These are phyloP conservation scores for Phallus indusiatus DNA, from an alignment of 768 basidiomycete species.

Conservation along the genomic window DNA sequence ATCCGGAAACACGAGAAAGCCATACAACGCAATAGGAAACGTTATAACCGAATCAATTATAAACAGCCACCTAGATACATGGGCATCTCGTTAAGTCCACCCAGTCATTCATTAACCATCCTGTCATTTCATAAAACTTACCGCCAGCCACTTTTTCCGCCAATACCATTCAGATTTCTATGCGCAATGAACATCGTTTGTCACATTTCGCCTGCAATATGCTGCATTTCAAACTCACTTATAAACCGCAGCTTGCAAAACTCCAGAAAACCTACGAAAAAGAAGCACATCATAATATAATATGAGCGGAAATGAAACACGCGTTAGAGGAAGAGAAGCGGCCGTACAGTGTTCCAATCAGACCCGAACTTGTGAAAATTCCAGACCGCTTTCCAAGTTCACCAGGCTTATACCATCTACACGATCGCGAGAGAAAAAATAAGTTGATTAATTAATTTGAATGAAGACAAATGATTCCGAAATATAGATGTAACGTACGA, in stretches of 20 bases:
- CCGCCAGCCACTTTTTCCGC: conserved; percentile 58
- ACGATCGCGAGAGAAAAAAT: conserved; percentile 8
- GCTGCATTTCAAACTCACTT: conserved; percentile 24
- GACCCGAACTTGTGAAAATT: conserved; percentile 58
- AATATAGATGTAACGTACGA: conserved; percentile 35
- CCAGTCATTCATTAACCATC: not conserved
- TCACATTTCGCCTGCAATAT: not conserved
- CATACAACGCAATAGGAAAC: conserved; percentile 60
- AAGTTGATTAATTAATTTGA: conserved; percentile 10
- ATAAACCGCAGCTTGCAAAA: conserved; percentile 57
- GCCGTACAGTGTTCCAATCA: conserved; percentile 50
- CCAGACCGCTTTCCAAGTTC: conserved; percentile 66
- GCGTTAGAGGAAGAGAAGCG: not conserved
- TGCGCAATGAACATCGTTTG: not conserved
- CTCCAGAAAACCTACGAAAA: conserved; percentile 58
- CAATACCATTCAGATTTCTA: conserved; percentile 43
- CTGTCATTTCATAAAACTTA: conserved; percentile 17
- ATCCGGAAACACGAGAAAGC: conserved; percentile 66
- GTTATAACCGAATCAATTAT: conserved; percentile 67
- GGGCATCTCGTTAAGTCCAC: not conserved
- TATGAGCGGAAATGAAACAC: not conserved
- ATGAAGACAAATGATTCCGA: not conserved
- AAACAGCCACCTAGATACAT: conserved; percentile 24
- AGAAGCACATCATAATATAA: not conserved
- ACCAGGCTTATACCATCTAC: conserved; percentile 59